Conservation (phyloP, 2,329 filamentous ascomycete species). For the Diplocarpon rosae region DNA sequence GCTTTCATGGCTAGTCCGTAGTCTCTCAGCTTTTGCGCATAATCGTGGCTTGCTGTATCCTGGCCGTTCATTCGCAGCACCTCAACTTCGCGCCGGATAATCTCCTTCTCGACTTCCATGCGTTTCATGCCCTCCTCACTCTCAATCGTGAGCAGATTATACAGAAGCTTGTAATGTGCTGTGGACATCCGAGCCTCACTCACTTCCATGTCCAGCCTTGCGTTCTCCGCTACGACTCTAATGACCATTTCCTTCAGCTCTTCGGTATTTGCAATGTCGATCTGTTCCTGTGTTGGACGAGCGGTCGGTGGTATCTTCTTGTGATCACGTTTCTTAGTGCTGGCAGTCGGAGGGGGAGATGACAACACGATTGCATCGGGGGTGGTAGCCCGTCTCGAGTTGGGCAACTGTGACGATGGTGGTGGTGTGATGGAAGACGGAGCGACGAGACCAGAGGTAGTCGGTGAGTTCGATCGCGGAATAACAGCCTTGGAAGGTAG, state of each 20-base stretch:
- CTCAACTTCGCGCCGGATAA: conserved; percentile 80
- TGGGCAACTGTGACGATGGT: conserved; percentile 46
- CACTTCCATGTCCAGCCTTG: conserved; percentile 36
- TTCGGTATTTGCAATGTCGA: conserved; percentile 42
- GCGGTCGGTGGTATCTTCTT: background rate
- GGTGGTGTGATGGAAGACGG: conserved; percentile 48
- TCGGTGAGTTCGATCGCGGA: conserved; percentile 9
- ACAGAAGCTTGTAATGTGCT: conserved; percentile 84
- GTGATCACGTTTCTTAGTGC: conserved; percentile 16
- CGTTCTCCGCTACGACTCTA: conserved; percentile 43
- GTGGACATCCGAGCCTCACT: conserved; percentile 68
- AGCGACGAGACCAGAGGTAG: conserved; percentile 14
- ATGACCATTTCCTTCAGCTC: conserved; percentile 48
- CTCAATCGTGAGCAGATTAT: conserved; percentile 73
- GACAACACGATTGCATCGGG: conserved; percentile 17
- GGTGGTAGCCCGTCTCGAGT: conserved; percentile 11
- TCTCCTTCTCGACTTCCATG: conserved; percentile 82
- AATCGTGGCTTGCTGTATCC: conserved; percentile 43
- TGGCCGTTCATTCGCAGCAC: conserved; percentile 65
- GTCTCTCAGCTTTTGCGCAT: conserved; percentile 50
- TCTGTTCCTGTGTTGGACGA: conserved; percentile 36
- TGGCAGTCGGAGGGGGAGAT: conserved; percentile 22
- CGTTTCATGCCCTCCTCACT: conserved; percentile 77
- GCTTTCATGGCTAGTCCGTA: conserved; percentile 55
- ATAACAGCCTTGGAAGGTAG: conserved; percentile 13